Evolutionary conservation across 257 asterid species (phyloP), one percentile per base, ranked within the genome.

Genomic region (Lavandula angustifolia): DNA sequence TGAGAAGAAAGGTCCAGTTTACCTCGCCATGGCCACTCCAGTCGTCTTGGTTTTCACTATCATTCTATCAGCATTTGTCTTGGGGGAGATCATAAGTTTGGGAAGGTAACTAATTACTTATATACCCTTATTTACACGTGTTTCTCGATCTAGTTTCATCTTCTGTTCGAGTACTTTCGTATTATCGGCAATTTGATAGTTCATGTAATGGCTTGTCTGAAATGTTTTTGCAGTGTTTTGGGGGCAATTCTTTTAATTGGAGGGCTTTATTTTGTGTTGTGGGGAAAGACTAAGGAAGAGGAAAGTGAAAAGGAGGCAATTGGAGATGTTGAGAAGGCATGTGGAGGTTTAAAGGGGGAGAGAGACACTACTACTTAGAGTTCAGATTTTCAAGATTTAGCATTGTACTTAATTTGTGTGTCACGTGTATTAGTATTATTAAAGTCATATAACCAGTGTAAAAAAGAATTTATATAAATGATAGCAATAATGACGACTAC

Each of bases 1-100:
- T 48, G 95, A 89, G 76, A 86, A 79, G 85, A 89, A 78, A 71
- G 96, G 96, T 1, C 95, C 96, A 3, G 92, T 89, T 13, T 89
- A 69, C 48, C 50, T 89, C 29, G 85, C 95, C 47, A 80, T 78
- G 79, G 79, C 95, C 33, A 86, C 95, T 40, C 96, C 96, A 17
- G 58, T 85, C 40, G 66, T 79, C 55, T 73, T 89, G 43, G 53
- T 84, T 35, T 76, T 89, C 40, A 89, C 96, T 6, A 84, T 86
- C 54, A 60, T 72, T 27, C 55, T 83, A 16, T 89, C 96, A 8
- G 85, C 92, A 6, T 57, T 89, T 42, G 75, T 89, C 13, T 78
- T 84, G 12, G 96, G 96, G 51, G 95, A 84, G 42, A 81, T 81
- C 7, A 67, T 86, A 42, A 79, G 81, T 69, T 75, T 86, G 18